These are phyloP conservation scores for Rhodomyrtus tomentosa DNA, from an alignment of 345 rosid genomes.

Conservation along the genomic window DNA sequence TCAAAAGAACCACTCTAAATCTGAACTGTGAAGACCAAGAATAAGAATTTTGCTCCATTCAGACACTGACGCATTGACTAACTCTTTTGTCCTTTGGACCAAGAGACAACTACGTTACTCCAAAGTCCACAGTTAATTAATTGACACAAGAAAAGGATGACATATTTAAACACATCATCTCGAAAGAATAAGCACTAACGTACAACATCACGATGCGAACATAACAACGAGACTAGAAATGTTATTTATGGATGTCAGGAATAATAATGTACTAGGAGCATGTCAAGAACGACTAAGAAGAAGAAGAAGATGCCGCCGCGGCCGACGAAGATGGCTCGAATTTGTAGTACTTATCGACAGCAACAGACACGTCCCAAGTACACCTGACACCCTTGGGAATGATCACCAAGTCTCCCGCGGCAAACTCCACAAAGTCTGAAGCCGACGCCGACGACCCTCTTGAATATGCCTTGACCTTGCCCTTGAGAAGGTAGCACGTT, in stretches of 20 bases:
- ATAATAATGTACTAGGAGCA: background rate
- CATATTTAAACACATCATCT: background rate
- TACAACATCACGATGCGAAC: background rate
- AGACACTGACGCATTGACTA: background rate
- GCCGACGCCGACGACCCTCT: conserved; percentile 19
- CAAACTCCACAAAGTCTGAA: conserved; percentile 61
- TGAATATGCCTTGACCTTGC: conserved; percentile 65
- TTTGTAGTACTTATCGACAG: conserved; percentile 81
- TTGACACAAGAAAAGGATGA: background rate
- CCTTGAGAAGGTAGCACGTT: conserved; percentile 73
- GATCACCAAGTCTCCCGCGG: conserved; percentile 83
- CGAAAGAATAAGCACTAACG: background rate
- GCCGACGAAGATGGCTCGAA: conserved; percentile 23
- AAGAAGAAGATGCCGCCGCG: background rate
- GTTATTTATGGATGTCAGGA: background rate
- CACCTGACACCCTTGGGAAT: conserved; percentile 84
- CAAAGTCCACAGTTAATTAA: background rate
- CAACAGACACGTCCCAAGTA: conserved; percentile 81
- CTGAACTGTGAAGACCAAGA: background rate
- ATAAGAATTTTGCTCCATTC: background rate
- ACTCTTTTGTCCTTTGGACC: background rate
- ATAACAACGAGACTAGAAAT: background rate
- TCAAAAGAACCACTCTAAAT: background rate
- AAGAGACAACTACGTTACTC: background rate
- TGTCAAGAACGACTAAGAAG: background rate